Conservation (phyloP, 1,284 basidiomycete species). For the Somion occarium region DNA sequence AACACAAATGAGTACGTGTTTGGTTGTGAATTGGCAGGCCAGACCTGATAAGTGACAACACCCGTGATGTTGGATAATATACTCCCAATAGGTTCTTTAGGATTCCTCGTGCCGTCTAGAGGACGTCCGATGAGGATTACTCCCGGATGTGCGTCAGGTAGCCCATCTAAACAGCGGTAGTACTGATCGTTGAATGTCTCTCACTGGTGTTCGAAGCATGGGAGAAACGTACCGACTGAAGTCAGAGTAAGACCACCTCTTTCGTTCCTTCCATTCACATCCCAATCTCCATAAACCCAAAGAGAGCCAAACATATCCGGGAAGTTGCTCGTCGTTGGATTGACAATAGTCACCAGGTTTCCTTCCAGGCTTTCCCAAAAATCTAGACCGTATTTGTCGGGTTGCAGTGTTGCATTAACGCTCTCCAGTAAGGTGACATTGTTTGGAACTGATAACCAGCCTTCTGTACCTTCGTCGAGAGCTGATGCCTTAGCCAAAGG, state of each 20-base stretch:
- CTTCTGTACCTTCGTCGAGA: slow-evolving; percentile 42
- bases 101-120: slow-evolving; percentile 52
- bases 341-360: slow-evolving; percentile 50
- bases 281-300: slow-evolving; percentile 59
- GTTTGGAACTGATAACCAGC: slow-evolving; percentile 52
- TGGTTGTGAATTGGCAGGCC: slow-evolving; percentile 11
- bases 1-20: not conserved
- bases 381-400: slow-evolving; percentile 50
- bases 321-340: slow-evolving; percentile 46
- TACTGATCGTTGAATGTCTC: slow-evolving; percentile 6
- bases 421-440: slow-evolving; percentile 44
- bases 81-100: slow-evolving; percentile 43
- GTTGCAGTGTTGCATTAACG: slow-evolving; percentile 44
- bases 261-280: slow-evolving; percentile 49
- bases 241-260: slow-evolving; percentile 56
- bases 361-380: slow-evolving; percentile 66
- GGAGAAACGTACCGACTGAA: slow-evolving; percentile 29
- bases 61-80: slow-evolving; percentile 50
- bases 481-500: slow-evolving; percentile 46
- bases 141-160: slow-evolving; percentile 57
- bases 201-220: not conserved
- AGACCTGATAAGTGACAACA: slow-evolving; percentile 49
- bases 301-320: slow-evolving; percentile 52
- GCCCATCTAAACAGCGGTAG: slow-evolving; percentile 28
- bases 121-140: slow-evolving; percentile 50